Evolutionary conservation across 2,329 filamentous ascomycete genomes (phyloP).

Genomic region (Aspergillus viridinutans): DNA sequence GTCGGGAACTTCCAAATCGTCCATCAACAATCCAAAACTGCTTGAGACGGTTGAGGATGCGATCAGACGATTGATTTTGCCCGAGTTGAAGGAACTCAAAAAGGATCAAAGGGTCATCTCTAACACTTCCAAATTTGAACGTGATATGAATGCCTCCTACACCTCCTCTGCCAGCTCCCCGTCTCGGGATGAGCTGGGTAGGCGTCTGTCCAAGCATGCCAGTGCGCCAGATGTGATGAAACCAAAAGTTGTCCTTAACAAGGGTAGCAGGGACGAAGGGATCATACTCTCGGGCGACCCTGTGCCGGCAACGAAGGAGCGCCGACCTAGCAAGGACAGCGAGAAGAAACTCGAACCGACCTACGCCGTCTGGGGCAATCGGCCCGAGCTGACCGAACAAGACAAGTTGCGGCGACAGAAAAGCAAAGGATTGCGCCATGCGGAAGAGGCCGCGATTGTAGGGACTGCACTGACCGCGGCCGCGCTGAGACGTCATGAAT

Average conservation of each 20-base stretch:
- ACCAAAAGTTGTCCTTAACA: slow-evolving; percentile 58
- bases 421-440: slow-evolving; percentile 53
- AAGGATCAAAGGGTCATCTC: slow-evolving; percentile 78
- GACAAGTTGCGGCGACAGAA: slow-evolving; percentile 51
- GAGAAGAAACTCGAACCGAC: slow-evolving; percentile 45
- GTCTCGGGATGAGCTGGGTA: slow-evolving; percentile 52
- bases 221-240: slow-evolving; percentile 59
- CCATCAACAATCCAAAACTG: slow-evolving; percentile 86
- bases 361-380: slow-evolving; percentile 42
- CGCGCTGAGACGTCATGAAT: slow-evolving; percentile 61
- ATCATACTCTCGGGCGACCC: slow-evolving; percentile 52
- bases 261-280: slow-evolving; percentile 56
- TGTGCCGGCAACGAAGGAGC: slow-evolving; percentile 50
- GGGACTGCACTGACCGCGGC: slow-evolving; percentile 59
- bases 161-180: slow-evolving; percentile 50
- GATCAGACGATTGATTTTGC: slow-evolving; percentile 81
- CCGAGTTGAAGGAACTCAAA: slow-evolving; percentile 86
- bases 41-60: slow-evolving; percentile 91
- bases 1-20: slow-evolving; percentile 61
- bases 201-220: slow-evolving; percentile 57
- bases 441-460: slow-evolving; percentile 52
- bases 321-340: slow-evolving; percentile 49
- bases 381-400: slow-evolving; percentile 48
- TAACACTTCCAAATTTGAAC: slow-evolving; percentile 65
- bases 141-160: slow-evolving; percentile 59